Evolutionary conservation across 495 filamentous ascomycete species (phyloP).

Genomic region (Staphylotrichum tortipilum): DNA sequence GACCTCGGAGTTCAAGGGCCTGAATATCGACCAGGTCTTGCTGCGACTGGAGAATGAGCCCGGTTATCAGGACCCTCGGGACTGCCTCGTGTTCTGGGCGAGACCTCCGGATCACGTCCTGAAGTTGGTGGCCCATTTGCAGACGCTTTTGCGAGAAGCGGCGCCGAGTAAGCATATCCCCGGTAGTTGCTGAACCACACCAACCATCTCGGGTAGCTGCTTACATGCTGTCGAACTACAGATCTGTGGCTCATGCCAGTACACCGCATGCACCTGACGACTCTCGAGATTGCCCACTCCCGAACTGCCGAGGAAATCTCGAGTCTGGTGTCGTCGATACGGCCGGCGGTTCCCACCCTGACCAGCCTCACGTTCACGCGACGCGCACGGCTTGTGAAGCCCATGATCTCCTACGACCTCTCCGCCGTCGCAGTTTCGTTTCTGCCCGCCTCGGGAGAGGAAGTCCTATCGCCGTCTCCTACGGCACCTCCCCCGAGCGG

Average conservation of each 20-base stretch:
- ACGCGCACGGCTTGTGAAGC: slow-evolving; percentile 67
- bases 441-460: slow-evolving; percentile 61
- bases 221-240: slow-evolving; percentile 22
- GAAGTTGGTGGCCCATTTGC: slow-evolving; percentile 57
- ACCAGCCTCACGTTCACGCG: slow-evolving; percentile 54
- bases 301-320: slow-evolving; percentile 54
- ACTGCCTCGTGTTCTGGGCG: slow-evolving; percentile 84
- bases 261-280: slow-evolving; percentile 73
- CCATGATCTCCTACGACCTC: slow-evolving; percentile 74
- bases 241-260: slow-evolving; percentile 80
- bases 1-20: slow-evolving; percentile 54
- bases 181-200: too few relatives aligned
- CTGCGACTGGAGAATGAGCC: slow-evolving; percentile 57
- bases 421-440: slow-evolving; percentile 80
- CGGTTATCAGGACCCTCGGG: slow-evolving; percentile 58
- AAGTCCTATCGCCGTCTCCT: slow-evolving; percentile 29
- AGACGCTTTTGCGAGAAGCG: slow-evolving; percentile 51
- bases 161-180: slow-evolving; percentile 51
- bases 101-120: slow-evolving; percentile 64
- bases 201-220: background rate
- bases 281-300: slow-evolving; percentile 71
- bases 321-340: slow-evolving; percentile 46
- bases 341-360: slow-evolving; percentile 40
- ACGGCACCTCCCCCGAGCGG: too few relatives aligned
- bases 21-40: slow-evolving; percentile 69